Evolutionary conservation across 495 filamentous ascomycete genomes (phyloP), one percentile per base, ranked within the genome.

Genomic region (Cudoniella acicularis): DNA sequence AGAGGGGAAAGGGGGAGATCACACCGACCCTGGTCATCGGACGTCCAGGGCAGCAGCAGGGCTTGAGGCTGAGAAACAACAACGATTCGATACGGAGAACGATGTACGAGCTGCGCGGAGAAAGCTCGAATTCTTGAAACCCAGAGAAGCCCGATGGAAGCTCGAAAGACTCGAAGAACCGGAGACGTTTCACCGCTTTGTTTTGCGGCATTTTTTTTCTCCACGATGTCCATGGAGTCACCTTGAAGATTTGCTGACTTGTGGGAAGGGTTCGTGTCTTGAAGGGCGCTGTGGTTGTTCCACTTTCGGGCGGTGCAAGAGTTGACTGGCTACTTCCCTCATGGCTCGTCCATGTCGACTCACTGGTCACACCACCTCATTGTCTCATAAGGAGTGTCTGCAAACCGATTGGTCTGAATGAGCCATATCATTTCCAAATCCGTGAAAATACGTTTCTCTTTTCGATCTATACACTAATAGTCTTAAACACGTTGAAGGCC

Each of bases 401-500:
- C 30, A 36, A 13, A 13, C 30, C 4, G 30, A 13, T 36, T 4
- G 30, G 30, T 36, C 4, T 36, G 30, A 36, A 36, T 36, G 30
- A 36, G 30, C 30, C 4, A 4, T 4, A 6, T 36, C 30, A 36
- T 36, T 36, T 47, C 20, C 4, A 21, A 9, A 9, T 17, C 20
- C n/a, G n/a, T n/a, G n/a, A n/a, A n/a, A n/a, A 52, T 52, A 26
- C 30, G 20, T 40, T 13, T 71, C 17, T 62, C n/a, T 60, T 59
- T 50, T 25, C 46, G 50, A 27, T 45, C 57, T 79, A 87, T 26
- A 87, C 82, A 63, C 81, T 86, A 61, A 89, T 87, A 1, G 86
- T 87, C 67, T 83, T 80, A 69, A 88, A 87, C 21, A 87, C 80
- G 63, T 85, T 83, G 71, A 98, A 97, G 52, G 89, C 87, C 57